Percentiles rank a stretch among this genome's conserved stretches.
These are phyloP conservation scores for Lagenidium sp. DNA, from an alignment of 352 stramenopile species.

Conservation along the genomic window DNA sequence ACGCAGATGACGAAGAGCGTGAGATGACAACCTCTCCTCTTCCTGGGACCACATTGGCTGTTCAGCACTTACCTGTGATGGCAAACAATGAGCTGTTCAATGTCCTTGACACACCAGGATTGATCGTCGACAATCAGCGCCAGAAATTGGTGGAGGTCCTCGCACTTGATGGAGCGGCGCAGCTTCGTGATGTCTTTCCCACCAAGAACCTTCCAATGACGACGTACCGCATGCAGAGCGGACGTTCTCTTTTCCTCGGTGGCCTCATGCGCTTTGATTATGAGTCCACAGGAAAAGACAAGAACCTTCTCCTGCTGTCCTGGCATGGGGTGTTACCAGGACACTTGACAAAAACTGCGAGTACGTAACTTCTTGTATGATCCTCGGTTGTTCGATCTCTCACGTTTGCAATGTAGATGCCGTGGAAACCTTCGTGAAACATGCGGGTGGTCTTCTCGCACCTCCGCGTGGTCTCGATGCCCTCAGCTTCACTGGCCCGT, in stretches of 20 bases:
- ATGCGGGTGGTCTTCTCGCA: slow-evolving; percentile 68
- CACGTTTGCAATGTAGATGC: slow-evolving; percentile 24
- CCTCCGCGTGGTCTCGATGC: slow-evolving; percentile 68
- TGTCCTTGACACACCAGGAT: slow-evolving; percentile 67
- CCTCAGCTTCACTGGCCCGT: slow-evolving; percentile 62
- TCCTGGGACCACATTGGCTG: slow-evolving; percentile 85
- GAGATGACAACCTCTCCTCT: slow-evolving; percentile 87
- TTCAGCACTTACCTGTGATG: slow-evolving; percentile 72
- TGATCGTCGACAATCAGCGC: slow-evolving; percentile 70
- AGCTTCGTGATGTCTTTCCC: slow-evolving; percentile 73
- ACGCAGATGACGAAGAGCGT: slow-evolving; percentile 46
- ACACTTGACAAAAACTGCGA: slow-evolving; percentile 69
- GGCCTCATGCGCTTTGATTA: slow-evolving; percentile 74
- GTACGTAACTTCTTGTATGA: slow-evolving; percentile 24
- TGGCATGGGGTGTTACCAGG: slow-evolving; percentile 83
- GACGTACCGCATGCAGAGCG: slow-evolving; percentile 54
- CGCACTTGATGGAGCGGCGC: slow-evolving; percentile 43
- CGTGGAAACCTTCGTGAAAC: slow-evolving; percentile 69
- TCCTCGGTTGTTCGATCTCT: slow-evolving; percentile 1
- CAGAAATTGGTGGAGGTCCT: slow-evolving; percentile 77
- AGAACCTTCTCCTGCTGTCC: slow-evolving; percentile 62
- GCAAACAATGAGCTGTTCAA: slow-evolving; percentile 77
- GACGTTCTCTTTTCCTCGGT: slow-evolving; percentile 71
- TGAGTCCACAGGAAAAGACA: slow-evolving; percentile 29
- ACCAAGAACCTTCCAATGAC: slow-evolving; percentile 62